phyloP scores from a whole-genome alignment of 768 basidiomycete genomes.

The Brasilioporus rufonigricans region DNA sequence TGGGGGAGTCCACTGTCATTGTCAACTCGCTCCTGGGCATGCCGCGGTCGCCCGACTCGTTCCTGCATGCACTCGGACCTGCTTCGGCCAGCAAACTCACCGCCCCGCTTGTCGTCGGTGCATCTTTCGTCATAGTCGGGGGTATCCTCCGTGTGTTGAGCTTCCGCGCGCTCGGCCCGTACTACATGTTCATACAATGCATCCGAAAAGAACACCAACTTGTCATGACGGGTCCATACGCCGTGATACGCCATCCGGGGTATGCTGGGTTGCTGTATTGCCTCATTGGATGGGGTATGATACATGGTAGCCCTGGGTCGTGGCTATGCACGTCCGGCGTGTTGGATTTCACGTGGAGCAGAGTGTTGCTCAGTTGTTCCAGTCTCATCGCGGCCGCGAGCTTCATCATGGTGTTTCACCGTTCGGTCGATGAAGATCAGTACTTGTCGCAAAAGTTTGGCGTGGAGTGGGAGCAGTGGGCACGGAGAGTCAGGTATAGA shows the following conservation, averaged over 20 bases:
- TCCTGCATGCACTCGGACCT: constrained; percentile 14
- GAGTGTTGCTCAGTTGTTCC: neutral
- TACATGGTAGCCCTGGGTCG: neutral
- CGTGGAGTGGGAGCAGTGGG: constrained; percentile 21
- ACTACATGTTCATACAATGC: constrained; percentile 20
- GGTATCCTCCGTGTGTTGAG: constrained; percentile 3
- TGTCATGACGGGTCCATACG: constrained; percentile 29
- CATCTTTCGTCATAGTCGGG: constrained; percentile 1
- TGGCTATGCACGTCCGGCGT: constrained; percentile 5
- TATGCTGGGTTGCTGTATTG: constrained; percentile 15
- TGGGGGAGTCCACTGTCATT: constrained; percentile 1
- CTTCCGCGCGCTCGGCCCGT: constrained; percentile 16
- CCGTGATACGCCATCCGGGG: constrained; percentile 29
- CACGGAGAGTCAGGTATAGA: constrained; percentile 8
- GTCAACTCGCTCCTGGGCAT: too few relatives aligned
- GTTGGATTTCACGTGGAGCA: neutral
- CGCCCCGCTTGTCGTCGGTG: constrained; percentile 4
- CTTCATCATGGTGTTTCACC: constrained; percentile 1
- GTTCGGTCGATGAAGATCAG: constrained; percentile 22
- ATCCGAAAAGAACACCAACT: constrained; percentile 22
- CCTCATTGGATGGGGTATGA: neutral
- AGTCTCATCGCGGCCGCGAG: neutral
- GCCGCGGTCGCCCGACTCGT: too few relatives aligned
- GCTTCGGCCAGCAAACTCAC: constrained; percentile 1
- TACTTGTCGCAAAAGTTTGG: constrained; percentile 18